These are phyloP conservation scores for Ophiostoma perfectum DNA, from an alignment of 2,329 filamentous ascomycete genomes.

Conservation along the genomic window DNA sequence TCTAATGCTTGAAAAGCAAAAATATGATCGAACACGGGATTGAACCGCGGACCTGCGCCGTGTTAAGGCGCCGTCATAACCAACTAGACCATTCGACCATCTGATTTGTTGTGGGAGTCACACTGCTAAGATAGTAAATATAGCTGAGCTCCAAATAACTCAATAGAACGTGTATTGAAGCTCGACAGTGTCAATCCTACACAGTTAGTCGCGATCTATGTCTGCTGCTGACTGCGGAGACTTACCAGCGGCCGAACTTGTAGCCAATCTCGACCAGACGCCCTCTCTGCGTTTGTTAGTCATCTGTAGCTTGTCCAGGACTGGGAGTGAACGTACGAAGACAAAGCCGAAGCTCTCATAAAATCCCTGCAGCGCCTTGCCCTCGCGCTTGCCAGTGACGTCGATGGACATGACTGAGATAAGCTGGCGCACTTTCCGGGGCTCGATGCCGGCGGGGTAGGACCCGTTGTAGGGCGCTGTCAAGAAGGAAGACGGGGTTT, in stretches of 20 bases:
- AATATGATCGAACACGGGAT: constrained; percentile 15
- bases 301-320: background rate
- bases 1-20: background rate
- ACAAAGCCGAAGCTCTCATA: background rate
- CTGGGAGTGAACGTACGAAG: background rate
- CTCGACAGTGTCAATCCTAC: background rate
- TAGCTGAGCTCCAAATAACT: no score
- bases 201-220: no score
- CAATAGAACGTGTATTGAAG: background rate
- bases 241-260: background rate
- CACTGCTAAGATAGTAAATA: background rate
- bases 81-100: constrained; percentile 16
- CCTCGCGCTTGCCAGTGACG: background rate
- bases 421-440: background rate
- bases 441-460: background rate
- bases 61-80: constrained; percentile 17
- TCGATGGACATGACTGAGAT: background rate
- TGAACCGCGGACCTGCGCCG: constrained; percentile 15
- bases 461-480: background rate
- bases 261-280: background rate
- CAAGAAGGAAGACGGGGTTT: background rate
- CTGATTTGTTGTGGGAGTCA: background rate
- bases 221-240: no score
- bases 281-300: background rate
- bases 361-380: background rate